Percentiles rank a stretch among this genome's conserved stretches.
Conservation (phyloP, 768 basidiomycete species). For the Tephrocybe sp. region DNA sequence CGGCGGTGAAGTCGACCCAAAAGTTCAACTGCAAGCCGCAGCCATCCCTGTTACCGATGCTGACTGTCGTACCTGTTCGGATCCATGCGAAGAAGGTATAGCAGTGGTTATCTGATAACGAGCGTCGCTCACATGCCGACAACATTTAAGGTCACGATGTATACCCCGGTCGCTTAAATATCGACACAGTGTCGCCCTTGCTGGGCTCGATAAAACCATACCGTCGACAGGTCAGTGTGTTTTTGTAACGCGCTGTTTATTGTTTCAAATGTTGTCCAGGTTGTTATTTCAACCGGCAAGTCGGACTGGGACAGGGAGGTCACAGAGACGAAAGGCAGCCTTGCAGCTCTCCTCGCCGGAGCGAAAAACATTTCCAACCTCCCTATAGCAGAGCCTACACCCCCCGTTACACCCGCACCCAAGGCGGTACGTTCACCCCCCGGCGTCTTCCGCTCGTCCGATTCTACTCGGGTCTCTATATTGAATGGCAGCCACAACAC, state of each 20-base stretch:
- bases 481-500: constrained; percentile 83
- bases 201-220: constrained; percentile 86
- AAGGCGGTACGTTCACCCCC: constrained; percentile 34
- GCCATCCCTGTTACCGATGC: constrained; percentile 63
- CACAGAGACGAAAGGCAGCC: constrained; percentile 63
- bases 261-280: constrained; percentile 34
- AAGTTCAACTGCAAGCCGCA: constrained; percentile 50
- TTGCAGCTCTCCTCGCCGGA: constrained; percentile 59
- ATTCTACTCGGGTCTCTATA: constrained; percentile 60
- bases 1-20: constrained; percentile 35
- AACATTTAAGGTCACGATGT: constrained; percentile 66
- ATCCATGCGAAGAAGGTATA: constrained; percentile 73
- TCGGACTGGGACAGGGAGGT: constrained; percentile 86
- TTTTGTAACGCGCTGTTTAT: constrained; percentile 1
- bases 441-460: constrained; percentile 59
- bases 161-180: constrained; percentile 67
- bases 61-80: constrained; percentile 71
- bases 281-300: constrained; percentile 88
- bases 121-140: constrained; percentile 15
- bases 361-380: constrained; percentile 28
- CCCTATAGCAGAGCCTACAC: constrained; percentile 25
- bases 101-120: constrained; percentile 26
- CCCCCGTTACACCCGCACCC: constrained; percentile 21
- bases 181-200: constrained; percentile 80
- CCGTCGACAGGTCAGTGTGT: constrained; percentile 61